Evolutionary conservation across 2,329 filamentous ascomycete species (phyloP).

Genomic region (Ophiocordyceps unilateralis): DNA sequence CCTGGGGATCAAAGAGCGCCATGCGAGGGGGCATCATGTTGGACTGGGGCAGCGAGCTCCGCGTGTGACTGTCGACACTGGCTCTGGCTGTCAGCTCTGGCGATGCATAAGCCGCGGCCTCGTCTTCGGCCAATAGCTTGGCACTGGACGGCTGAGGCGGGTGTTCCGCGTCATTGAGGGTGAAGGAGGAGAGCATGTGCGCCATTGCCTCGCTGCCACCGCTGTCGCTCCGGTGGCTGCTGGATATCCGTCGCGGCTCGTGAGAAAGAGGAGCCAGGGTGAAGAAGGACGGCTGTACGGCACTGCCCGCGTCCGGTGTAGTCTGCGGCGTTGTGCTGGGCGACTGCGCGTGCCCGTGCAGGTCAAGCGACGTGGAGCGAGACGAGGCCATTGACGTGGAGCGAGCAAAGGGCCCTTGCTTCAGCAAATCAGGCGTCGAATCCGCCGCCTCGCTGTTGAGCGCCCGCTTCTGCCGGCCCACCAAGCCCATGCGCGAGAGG

Average conservation of each 20-base stretch:
- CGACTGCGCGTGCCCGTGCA: constrained; percentile 55
- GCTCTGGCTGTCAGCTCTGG: constrained; percentile 48
- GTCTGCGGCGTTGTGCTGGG: constrained; percentile 75
- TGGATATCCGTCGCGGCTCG: constrained; percentile 53
- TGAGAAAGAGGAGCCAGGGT: constrained; percentile 41
- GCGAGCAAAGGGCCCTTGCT: constrained; percentile 77
- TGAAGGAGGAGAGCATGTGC: constrained; percentile 67
- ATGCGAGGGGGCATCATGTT: constrained; percentile 78
- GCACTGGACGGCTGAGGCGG: constrained; percentile 25
- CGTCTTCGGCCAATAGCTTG: constrained; percentile 53
- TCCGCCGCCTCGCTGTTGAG: constrained; percentile 62
- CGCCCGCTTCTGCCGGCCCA: constrained; percentile 89
- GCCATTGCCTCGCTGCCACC: constrained; percentile 74
- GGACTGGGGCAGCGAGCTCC: constrained; percentile 25
- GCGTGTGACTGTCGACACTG: constrained; percentile 16
- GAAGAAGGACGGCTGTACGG: constrained; percentile 89
- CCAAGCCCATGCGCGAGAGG: constrained; percentile 87
- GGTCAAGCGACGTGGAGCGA: constrained; percentile 82
- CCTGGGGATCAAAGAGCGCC: constrained; percentile 89
- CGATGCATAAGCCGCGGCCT: constrained; percentile 44
- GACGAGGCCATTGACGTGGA: constrained; percentile 78
- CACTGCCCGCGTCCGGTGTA: constrained; percentile 48
- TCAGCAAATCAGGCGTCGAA: constrained; percentile 79
- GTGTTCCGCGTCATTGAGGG: constrained; percentile 43
- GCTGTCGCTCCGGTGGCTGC: constrained; percentile 74